Percentiles rank a stretch among this genome's conserved stretches.
Evolutionary conservation across 345 rosid species (phyloP).

Genomic region (Lumnitzera racemosa): DNA sequence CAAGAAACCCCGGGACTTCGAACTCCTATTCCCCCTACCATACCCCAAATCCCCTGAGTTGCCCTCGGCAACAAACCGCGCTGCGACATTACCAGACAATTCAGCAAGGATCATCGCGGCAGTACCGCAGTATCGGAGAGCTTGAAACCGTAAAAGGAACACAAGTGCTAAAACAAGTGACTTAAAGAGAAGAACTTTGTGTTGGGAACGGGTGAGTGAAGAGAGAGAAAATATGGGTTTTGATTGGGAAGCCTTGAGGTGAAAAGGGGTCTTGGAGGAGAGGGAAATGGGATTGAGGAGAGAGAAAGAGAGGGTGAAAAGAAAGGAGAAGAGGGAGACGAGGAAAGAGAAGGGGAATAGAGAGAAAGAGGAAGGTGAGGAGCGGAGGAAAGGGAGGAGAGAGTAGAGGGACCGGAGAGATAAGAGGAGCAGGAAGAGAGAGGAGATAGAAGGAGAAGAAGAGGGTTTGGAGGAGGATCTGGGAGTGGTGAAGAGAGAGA

Average conservation of each 20-base stretch:
- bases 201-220: constrained; percentile 51
- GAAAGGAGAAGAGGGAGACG: constrained; percentile 50
- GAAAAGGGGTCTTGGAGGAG: constrained; percentile 17
- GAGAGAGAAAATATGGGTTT: constrained; percentile 25
- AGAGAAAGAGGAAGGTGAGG: constrained; percentile 29
- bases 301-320: constrained; percentile 36
- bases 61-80: constrained; percentile 37
- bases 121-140: constrained; percentile 84
- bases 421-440: constrained; percentile 11
- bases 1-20: constrained; percentile 53
- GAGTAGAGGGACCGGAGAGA: constrained; percentile 15
- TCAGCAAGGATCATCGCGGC: constrained; percentile 95
- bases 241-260: constrained; percentile 8
- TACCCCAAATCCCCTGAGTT: constrained; percentile 14
- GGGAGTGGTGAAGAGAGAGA: constrained; percentile 15
- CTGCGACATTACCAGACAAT: constrained; percentile 64
- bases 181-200: constrained; percentile 41
- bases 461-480: constrained; percentile 13
- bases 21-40: constrained; percentile 17
- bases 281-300: constrained; percentile 25
- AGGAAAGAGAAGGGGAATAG: constrained; percentile 47
- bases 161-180: constrained; percentile 50
- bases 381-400: constrained; percentile 19
- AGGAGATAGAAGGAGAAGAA: constrained; percentile 3
- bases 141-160: constrained; percentile 77